These are phyloP conservation scores for Beauveria caledonica DNA, from an alignment of 2,329 filamentous ascomycete species.

Conservation along the genomic window DNA sequence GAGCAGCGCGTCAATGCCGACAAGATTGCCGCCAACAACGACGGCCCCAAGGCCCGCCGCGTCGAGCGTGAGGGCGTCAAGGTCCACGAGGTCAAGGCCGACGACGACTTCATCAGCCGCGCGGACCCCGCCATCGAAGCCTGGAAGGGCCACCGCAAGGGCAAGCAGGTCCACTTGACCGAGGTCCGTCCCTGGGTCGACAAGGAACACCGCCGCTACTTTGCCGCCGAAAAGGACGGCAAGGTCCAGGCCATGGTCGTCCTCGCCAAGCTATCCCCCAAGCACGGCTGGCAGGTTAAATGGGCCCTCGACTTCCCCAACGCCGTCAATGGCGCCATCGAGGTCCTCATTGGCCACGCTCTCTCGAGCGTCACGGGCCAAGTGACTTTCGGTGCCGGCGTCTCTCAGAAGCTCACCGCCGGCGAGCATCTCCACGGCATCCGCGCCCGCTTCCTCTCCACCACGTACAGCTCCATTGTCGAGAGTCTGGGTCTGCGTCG, in stretches of 20 bases:
- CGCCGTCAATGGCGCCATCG: slow-evolving; percentile 79
- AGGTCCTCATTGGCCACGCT: slow-evolving; percentile 68
- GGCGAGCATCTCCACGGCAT: slow-evolving; percentile 76
- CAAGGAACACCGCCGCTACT: slow-evolving; percentile 73
- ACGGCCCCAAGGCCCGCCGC: slow-evolving; percentile 68
- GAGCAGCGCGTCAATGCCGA: slow-evolving; percentile 82
- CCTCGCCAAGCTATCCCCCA: slow-evolving; percentile 69
- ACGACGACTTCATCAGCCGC: slow-evolving; percentile 60
- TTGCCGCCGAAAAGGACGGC: slow-evolving; percentile 69
- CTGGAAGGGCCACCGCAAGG: slow-evolving; percentile 75
- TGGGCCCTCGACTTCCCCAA: slow-evolving; percentile 91
- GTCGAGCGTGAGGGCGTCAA: slow-evolving; percentile 79
- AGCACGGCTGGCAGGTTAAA: slow-evolving; percentile 88
- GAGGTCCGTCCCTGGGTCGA: slow-evolving; percentile 87
- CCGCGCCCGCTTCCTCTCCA: slow-evolving; percentile 71
- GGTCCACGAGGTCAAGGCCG: slow-evolving; percentile 63
- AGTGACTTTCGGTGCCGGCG: slow-evolving; percentile 84
- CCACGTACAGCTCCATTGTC: slow-evolving; percentile 74
- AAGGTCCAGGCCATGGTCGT: slow-evolving; percentile 71
- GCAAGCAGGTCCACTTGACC: slow-evolving; percentile 79
- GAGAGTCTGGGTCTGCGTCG: slow-evolving; percentile 74
- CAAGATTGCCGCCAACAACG: slow-evolving; percentile 50
- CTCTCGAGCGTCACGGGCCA: slow-evolving; percentile 43
- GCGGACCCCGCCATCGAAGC: slow-evolving; percentile 66
- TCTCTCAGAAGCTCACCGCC: slow-evolving; percentile 62